Conservation (phyloP, 2,329 filamentous ascomycete genomes). For the Dactylellina parvicollis region DNA sequence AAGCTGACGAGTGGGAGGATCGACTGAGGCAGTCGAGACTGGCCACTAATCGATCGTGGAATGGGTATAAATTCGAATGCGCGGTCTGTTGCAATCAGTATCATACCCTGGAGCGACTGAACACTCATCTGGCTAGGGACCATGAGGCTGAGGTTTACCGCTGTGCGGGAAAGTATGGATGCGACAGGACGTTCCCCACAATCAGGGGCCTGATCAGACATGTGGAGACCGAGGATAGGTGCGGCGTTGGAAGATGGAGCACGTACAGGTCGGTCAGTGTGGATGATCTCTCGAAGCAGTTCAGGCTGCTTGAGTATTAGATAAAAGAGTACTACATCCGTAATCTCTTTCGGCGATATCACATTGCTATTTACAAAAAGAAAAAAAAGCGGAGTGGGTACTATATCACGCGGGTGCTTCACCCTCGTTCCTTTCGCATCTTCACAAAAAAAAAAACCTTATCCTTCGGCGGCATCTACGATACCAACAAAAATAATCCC, state of each 20-base stretch:
- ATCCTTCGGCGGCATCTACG: neutral
- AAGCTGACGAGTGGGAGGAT: conserved; percentile 48
- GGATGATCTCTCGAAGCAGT: conserved; percentile 42
- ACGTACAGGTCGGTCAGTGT: conserved; percentile 33
- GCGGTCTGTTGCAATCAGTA: conserved; percentile 45
- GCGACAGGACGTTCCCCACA: conserved; percentile 30
- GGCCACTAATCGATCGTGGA: conserved; percentile 46
- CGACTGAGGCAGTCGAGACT: conserved; percentile 39
- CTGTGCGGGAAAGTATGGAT: conserved; percentile 38
- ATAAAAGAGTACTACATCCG: neutral
- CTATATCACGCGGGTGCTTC: neutral
- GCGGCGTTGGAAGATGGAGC: conserved; percentile 46
- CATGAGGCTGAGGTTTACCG: conserved; percentile 41
- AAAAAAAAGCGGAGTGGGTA: too few relatives aligned
- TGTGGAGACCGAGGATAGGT: conserved; percentile 48
- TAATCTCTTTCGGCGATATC: neutral
- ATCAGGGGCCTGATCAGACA: conserved; percentile 44
- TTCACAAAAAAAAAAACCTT: conserved; percentile 3
- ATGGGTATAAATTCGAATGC: conserved; percentile 49
- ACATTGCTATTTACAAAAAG: neutral
- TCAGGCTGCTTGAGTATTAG: conserved; percentile 42
- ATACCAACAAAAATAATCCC: too few relatives aligned
- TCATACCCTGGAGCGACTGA: conserved; percentile 41
- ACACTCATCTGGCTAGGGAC: conserved; percentile 40
- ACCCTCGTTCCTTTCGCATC: neutral